Evolutionary conservation across 371 early-diverging fungal genomes (phyloP).

Genomic region (Mucor lusitanicus): DNA sequence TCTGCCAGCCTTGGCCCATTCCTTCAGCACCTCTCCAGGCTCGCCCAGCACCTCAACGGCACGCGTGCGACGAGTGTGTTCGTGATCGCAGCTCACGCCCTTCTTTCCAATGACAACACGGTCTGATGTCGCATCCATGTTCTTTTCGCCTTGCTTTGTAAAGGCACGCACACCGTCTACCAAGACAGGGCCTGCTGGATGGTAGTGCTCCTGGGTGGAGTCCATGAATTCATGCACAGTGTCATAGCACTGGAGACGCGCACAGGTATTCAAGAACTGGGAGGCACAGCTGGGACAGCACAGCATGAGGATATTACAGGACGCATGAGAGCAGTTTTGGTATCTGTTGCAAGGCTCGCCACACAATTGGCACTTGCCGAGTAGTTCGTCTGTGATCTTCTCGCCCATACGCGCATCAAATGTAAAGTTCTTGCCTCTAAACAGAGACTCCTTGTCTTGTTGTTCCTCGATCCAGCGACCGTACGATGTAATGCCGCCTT

Average conservation of each 20-base stretch:
- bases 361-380: slow-evolving; percentile 73
- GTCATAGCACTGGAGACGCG: slow-evolving; percentile 60
- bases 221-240: slow-evolving; percentile 41
- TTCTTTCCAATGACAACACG: slow-evolving; percentile 44
- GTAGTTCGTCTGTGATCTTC: slow-evolving; percentile 68
- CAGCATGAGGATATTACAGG: slow-evolving; percentile 76
- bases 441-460: slow-evolving; percentile 54
- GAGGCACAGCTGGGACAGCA: slow-evolving; percentile 67
- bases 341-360: slow-evolving; percentile 66
- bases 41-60: slow-evolving; percentile 48
- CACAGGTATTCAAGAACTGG: slow-evolving; percentile 67
- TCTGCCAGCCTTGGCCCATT: slow-evolving; percentile 46
- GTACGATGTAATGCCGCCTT: slow-evolving; percentile 81
- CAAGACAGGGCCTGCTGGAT: slow-evolving; percentile 38
- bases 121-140: slow-evolving; percentile 15
- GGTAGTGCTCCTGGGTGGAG: slow-evolving; percentile 23
- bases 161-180: slow-evolving; percentile 44
- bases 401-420: slow-evolving; percentile 84
- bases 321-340: slow-evolving; percentile 74
- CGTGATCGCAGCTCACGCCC: slow-evolving; percentile 45
- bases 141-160: slow-evolving; percentile 37
- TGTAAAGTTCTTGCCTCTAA: slow-evolving; percentile 82
- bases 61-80: slow-evolving; percentile 37
- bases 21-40: slow-evolving; percentile 47
- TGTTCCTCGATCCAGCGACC: slow-evolving; percentile 65